These are phyloP conservation scores for Speleostelium caveatum DNA, from an alignment of 78 protist genomes.

Conservation along the genomic window DNA sequence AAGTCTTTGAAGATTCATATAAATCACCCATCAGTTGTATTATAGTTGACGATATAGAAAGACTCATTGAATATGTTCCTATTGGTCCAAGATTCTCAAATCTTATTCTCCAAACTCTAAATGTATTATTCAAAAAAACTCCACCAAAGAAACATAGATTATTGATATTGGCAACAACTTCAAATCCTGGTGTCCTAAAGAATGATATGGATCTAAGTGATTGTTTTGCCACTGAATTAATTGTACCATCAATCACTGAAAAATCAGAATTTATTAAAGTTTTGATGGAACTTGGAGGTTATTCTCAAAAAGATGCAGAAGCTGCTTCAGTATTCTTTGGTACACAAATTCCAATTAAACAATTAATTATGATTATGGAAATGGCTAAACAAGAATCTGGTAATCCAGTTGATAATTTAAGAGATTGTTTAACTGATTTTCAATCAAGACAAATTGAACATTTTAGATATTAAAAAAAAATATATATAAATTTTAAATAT, in stretches of 20 bases:
- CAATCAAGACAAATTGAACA: constrained; percentile 29
- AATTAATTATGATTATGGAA: constrained; percentile 89
- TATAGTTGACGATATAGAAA: constrained; percentile 97
- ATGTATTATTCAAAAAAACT: constrained; percentile 85
- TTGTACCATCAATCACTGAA: constrained; percentile 58
- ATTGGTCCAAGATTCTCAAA: constrained; percentile 99
- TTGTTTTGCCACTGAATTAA: constrained; percentile 57
- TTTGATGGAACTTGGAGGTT: constrained; percentile 14
- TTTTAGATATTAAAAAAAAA: no score
- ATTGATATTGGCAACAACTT: constrained; percentile 95
- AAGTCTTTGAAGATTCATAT: constrained; percentile 98
- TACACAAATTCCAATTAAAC: constrained; percentile 87
- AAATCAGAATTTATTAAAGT: constrained; percentile 29
- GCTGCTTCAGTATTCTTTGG: constrained; percentile 13
- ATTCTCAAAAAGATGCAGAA: constrained; percentile 45
- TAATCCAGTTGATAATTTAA: constrained; percentile 34
- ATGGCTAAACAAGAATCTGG: constrained; percentile 92
- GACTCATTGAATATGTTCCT: constrained; percentile 94
- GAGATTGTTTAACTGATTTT: constrained; percentile 35
- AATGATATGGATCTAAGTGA: constrained; percentile 84
- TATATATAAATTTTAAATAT: no score
- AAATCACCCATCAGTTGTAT: constrained; percentile 93
- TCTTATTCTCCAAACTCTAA: constrained; percentile 93
- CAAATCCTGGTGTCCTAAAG: constrained; percentile 41
- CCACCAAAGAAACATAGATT: constrained; percentile 94